phyloP scores from a whole-genome alignment of 2,329 filamentous ascomycete genomes.

The Penicillium sp. region DNA sequence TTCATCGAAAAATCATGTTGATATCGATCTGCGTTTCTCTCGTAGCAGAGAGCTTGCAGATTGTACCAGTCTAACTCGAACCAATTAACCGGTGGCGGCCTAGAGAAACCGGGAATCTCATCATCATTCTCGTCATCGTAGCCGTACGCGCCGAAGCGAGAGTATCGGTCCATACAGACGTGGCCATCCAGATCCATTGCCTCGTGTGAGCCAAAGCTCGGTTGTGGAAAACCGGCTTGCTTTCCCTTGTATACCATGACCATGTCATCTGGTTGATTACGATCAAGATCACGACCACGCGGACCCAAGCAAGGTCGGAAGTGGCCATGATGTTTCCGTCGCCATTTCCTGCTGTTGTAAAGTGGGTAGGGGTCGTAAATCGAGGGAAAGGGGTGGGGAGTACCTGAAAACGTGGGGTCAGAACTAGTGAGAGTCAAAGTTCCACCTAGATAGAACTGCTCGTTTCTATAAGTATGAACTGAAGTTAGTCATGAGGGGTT shows the following conservation, averaged over 20 bases:
- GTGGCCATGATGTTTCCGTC: conserved; percentile 21
- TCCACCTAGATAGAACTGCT: conserved; percentile 20
- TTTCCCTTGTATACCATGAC: conserved; percentile 24
- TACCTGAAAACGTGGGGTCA: background rate
- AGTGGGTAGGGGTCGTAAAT: conserved; percentile 70
- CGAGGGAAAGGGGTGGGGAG: conserved; percentile 14
- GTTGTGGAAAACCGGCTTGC: conserved; percentile 54
- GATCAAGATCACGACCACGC: conserved; percentile 22
- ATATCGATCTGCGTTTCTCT: conserved; percentile 66
- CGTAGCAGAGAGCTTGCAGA: conserved; percentile 65
- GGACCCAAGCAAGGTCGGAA: conserved; percentile 23
- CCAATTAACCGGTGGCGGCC: conserved; percentile 49
- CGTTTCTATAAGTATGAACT: conserved; percentile 7
- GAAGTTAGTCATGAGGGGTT: background rate
- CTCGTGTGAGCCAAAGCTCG: conserved; percentile 63
- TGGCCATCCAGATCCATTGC: conserved; percentile 61
- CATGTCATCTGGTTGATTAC: conserved; percentile 23
- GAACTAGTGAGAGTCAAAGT: conserved; percentile 21
- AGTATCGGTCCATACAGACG: conserved; percentile 67
- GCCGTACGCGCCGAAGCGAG: conserved; percentile 62
- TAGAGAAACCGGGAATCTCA: conserved; percentile 24
- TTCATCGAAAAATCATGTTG: conserved; percentile 29
- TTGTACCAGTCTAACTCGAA: conserved; percentile 67
- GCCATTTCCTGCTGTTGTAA: conserved; percentile 66
- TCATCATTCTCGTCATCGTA: conserved; percentile 31